Base-by-base conservation (phyloP, 2,329 filamentous ascomycete genomes). In the Arthrobotrys megalospora region DNA sequence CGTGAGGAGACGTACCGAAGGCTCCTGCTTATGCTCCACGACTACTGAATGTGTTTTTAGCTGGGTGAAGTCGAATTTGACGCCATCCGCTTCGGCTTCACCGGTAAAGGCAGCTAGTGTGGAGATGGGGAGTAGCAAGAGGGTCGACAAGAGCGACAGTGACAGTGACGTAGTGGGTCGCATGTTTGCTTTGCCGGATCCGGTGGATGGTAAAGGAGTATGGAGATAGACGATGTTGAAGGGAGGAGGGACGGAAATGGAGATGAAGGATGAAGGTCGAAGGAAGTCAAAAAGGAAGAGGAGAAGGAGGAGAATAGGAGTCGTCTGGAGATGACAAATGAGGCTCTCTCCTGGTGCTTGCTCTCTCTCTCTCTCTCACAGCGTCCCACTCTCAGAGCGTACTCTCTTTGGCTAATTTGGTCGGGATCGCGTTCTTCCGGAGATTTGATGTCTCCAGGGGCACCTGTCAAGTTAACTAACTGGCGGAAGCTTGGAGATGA, bases 51-150 rank as follows among this genome's bases (percentile, higher is more conserved):
- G 75, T 50, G 53, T 53, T 47, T 73, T 79, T 45, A 82, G 77
- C 38, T 79, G 58, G 24, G 70, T 78, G 21, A 82, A 71, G 53
- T 81, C 62, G 64, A 80, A 82, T 43, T 60, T 80, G 41, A 81
- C 55, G 1, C 68, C 69, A 52, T 79, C 72, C n/a, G 65, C 28
- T n/a, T 68, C 68, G 48, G 70, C 52, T 55, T 80, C 45, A 47
- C 81, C 81, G 24, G 68, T 69, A 53, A 80, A 81, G 63, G 48
- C 65, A 50, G 81, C 81, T 43, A 77, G 64, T 60, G 65, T 75
- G 50, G 79, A 76, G 21, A 80, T 64, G 19, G 80, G 77, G 38
- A 81, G 76, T 1, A 76, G 66, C n/a, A 81, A 76, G 41, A 80
- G 47, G 32, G 78, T 68, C 47, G 78, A 78, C 36, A 80, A 36